Percentiles rank a stretch among this genome's conserved stretches.
Evolutionary conservation across 768 basidiomycete species (phyloP).

Genomic region (Hebeloma cylindrosporum): DNA sequence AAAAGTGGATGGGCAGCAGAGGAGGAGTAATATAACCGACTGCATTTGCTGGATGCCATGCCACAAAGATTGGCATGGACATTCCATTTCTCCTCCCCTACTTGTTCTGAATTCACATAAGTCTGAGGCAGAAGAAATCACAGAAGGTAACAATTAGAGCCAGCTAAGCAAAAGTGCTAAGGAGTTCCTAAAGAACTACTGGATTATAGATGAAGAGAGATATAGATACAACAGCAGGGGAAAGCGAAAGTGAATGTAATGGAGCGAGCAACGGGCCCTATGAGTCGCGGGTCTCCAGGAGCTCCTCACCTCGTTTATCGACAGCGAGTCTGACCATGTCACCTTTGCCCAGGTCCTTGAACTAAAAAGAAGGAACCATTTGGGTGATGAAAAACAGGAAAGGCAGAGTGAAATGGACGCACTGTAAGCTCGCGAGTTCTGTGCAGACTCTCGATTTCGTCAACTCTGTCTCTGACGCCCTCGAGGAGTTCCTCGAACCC

Average conservation of each 20-base stretch:
- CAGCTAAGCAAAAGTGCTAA: no score
- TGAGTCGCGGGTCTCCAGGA: slow-evolving; percentile 18
- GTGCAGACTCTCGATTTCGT: slow-evolving; percentile 85
- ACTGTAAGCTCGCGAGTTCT: slow-evolving; percentile 78
- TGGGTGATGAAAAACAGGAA: neutral
- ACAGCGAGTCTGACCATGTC: slow-evolving; percentile 53
- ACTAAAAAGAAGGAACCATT: slow-evolving; percentile 28
- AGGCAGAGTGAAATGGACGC: slow-evolving; percentile 19
- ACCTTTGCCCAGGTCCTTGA: slow-evolving; percentile 49
- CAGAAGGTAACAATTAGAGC: no score
- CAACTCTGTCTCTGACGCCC: slow-evolving; percentile 71
- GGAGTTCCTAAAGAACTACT: no score
- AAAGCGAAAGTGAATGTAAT: slow-evolving; percentile 1
- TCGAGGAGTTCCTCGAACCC: slow-evolving; percentile 81
- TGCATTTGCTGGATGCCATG: slow-evolving; percentile 18
- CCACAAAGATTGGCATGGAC: slow-evolving; percentile 17
- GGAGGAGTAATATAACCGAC: slow-evolving; percentile 22
- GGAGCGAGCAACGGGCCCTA: neutral
- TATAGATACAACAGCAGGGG: neutral
- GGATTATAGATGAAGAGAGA: neutral
- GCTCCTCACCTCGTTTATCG: slow-evolving; percentile 52
- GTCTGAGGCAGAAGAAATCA: no score
- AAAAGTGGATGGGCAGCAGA: slow-evolving; percentile 14
- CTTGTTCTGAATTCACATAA: neutral
- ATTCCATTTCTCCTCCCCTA: slow-evolving; percentile 15